Evolutionary conservation across 805 yeast genomes (phyloP), one percentile per base, ranked within the genome.

Genomic region (Brettanomyces naardenensis): DNA sequence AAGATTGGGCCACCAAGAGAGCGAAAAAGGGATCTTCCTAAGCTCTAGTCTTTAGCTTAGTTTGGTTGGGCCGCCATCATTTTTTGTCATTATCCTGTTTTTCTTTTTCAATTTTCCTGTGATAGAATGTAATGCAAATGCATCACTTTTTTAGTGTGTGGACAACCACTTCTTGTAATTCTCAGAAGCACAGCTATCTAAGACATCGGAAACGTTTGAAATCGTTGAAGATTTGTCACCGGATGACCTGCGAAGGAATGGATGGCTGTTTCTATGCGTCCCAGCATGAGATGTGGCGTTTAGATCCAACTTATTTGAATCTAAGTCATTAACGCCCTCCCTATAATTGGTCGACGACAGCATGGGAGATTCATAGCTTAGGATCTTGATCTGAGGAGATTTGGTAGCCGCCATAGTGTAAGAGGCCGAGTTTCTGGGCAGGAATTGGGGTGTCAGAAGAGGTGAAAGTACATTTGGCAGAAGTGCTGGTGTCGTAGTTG

Each of bases 81-180:
- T n/a, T n/a, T n/a, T n/a, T n/a, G n/a, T n/a, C n/a, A n/a, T n/a
- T n/a, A n/a, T n/a, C n/a, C n/a, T n/a, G n/a, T n/a, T n/a, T n/a
- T n/a, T n/a, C n/a, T n/a, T n/a, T n/a, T n/a, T n/a, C n/a, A n/a
- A n/a, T n/a, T n/a, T n/a, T n/a, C n/a, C n/a, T n/a, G n/a, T n/a
- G n/a, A n/a, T n/a, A n/a, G n/a, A n/a, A n/a, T n/a, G n/a, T n/a
- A n/a, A n/a, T n/a, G n/a, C n/a, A n/a, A n/a, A n/a, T n/a, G n/a
- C 26, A 9, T 11, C 26, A 9, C 10, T 23, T 11, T 7, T 23
- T 23, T 29, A 46, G 32, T 53, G 57, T 27, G 39, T 53, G 5
- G 62, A 51, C 21, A 58, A 42, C 62, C 61, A 57, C 35, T 42
- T 56, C 36, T 48, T 54, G 38, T 58, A 57, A 35, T 57, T 57